Percentiles rank a stretch among this genome's conserved stretches.
These are phyloP conservation scores for Yarrowia hollandica DNA, from an alignment of 805 yeast species.

Conservation along the genomic window DNA sequence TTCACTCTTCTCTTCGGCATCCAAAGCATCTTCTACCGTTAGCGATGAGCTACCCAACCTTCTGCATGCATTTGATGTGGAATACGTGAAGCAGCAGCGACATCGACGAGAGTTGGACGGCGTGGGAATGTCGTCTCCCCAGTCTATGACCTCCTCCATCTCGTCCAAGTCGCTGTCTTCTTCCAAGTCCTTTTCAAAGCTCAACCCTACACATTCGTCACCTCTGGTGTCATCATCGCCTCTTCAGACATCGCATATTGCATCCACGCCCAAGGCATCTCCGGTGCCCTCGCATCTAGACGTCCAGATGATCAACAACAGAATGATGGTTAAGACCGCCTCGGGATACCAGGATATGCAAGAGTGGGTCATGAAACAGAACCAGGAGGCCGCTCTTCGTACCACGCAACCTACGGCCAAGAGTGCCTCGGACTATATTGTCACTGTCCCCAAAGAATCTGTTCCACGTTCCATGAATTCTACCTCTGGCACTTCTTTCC, in stretches of 20 bases:
- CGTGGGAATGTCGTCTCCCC: conserved; percentile 4
- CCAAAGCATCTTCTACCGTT: conserved; percentile 31
- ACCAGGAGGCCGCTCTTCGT: conserved; percentile 23
- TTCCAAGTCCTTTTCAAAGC: conserved; percentile 12
- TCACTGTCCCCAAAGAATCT: conserved; percentile 23
- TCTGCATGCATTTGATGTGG: conserved; percentile 36
- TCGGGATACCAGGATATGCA: conserved; percentile 37
- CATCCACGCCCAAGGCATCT: not conserved
- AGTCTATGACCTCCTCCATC: conserved; percentile 7
- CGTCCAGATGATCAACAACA: conserved; percentile 36
- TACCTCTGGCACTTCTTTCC: conserved; percentile 9
- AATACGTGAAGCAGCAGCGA: conserved; percentile 31
- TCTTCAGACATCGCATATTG: not conserved
- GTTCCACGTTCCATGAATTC: not conserved
- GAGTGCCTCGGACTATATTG: conserved; percentile 21
- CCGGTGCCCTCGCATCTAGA: conserved; percentile 27
- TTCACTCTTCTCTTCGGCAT: conserved; percentile 26
- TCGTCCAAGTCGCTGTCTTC: conserved; percentile 18
- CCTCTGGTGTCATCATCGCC: conserved; percentile 18
- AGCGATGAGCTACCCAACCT: conserved; percentile 36
- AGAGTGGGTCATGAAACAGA: conserved; percentile 36
- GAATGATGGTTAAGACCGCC: conserved; percentile 36
- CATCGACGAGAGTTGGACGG: conserved; percentile 13
- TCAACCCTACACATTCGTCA: conserved; percentile 15
- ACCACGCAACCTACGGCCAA: not conserved